A percentile compares a stretch with the other conserved stretches of the same genome.
Evolutionary conservation across 306 rosid species (phyloP).

Genomic region (Quercus dentata): DNA sequence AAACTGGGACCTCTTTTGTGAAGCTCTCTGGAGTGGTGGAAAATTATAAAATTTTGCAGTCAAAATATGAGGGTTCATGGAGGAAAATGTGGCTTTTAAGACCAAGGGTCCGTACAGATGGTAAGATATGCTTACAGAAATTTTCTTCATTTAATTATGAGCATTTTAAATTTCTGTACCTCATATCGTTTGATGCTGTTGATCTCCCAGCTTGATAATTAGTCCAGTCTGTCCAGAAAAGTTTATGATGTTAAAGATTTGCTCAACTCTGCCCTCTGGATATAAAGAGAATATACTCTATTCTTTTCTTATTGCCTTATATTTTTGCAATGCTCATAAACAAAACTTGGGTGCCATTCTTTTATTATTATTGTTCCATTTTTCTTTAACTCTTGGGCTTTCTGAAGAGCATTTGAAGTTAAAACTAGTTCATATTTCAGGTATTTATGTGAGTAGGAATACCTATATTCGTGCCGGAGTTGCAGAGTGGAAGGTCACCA

Average conservation of each 20-base stretch:
- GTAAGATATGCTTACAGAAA: constrained; percentile 32
- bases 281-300: neutral
- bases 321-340: neutral
- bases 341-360: neutral
- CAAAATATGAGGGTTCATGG: constrained; percentile 79
- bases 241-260: neutral
- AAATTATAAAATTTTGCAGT: constrained; percentile 75
- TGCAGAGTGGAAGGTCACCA: constrained; percentile 87
- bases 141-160: neutral
- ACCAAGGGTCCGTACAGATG: constrained; percentile 91
- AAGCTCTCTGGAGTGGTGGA: constrained; percentile 74
- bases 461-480: constrained; percentile 89
- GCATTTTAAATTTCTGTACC: constrained; percentile 6
- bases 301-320: neutral
- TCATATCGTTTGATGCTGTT: neutral
- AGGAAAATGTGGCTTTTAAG: constrained; percentile 91
- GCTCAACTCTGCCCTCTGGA: neutral
- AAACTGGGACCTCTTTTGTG: constrained; percentile 24
- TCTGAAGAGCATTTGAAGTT: neutral
- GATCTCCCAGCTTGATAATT: neutral
- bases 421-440: constrained; percentile 33
- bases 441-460: constrained; percentile 93
- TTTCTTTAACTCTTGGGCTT: neutral
- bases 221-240: neutral
- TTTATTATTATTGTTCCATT: neutral